Base-by-base conservation (phyloP, 768 basidiomycete species). In the Collybia nuda region DNA sequence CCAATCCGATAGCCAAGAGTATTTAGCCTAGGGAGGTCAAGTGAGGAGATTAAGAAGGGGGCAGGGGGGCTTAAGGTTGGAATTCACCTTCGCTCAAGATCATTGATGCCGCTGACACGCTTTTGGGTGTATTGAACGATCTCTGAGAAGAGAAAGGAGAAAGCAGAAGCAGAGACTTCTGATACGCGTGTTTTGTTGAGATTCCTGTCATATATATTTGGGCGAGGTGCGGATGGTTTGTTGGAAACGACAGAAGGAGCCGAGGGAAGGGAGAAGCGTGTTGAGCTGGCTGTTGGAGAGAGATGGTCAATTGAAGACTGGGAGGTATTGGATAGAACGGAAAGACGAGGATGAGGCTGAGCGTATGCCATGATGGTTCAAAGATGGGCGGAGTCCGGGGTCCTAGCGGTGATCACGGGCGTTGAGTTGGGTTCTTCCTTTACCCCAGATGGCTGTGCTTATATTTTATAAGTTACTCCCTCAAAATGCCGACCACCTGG, bases 111-210 rank as follows among this genome's bases (percentile, higher is more conserved):
- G 59, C 82, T 84, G 45, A 98, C 96, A 46, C 93, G 83, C 62
- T 92, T 94, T 72, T 98, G 97, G 1, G 93, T 96, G 70, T 98
- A 98, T 67, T 94, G 88, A 1, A 99, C 87, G 11, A 94, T 76
- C 70, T 98, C 95, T 3, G 90, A 89, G 69, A 98, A 94, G 50
- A 98, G 77, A 64, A 97, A 98, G 0, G 88, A 79, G 64, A 92
- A 94, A 0, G 93, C 88, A 2, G 86, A 79, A 4, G 85, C 76
- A 14, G 90, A 88, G 45, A 96, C 91, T 64, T 98, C 96, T 21
- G 85, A 70, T 11, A 82, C 78, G 38, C 90, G 84, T 2, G 90
- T 85, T 76, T 94, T 96, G 76, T 90, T 93, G 57, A 97, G 76
- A 42, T 80, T 85, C 51, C 94, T 79, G 62, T 98, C 96, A 69